A percentile compares a stretch with the other conserved stretches of the same genome.
phyloP scores from a whole-genome alignment of 202 grass and related monocot genomes.

The Schoenoplectus triqueter region DNA sequence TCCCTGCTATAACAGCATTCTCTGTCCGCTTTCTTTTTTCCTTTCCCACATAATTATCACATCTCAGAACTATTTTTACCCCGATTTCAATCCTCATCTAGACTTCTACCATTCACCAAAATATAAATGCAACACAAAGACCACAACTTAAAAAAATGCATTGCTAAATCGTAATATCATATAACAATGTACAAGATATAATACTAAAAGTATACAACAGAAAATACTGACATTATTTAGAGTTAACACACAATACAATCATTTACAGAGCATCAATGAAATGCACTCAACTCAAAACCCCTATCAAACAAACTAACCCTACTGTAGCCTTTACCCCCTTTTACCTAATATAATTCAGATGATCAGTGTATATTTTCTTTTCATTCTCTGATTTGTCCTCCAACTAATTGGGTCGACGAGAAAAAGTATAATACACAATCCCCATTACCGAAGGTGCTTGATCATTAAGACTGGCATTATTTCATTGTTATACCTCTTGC shows the following conservation, averaged over 20 bases:
- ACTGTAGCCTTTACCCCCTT: constrained; percentile 26
- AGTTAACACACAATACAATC: constrained; percentile 28
- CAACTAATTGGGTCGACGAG: constrained; percentile 14
- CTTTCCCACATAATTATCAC: neutral
- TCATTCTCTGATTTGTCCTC: constrained; percentile 5
- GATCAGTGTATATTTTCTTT: neutral
- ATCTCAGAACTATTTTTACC: neutral
- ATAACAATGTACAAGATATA: neutral
- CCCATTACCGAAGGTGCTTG: constrained; percentile 29
- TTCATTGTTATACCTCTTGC: constrained; percentile 64
- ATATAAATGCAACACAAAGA: neutral
- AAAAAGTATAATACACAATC: neutral
- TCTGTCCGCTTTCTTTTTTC: neutral
- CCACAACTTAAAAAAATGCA: neutral
- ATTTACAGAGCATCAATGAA: constrained; percentile 38
- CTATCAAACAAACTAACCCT: constrained; percentile 34
- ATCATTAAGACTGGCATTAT: constrained; percentile 21
- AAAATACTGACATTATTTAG: constrained; percentile 25
- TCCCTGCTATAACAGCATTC: no score
- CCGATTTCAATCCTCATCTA: neutral
- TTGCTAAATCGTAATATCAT: neutral
- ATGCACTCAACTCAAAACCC: constrained; percentile 22
- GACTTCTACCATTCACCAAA: neutral
- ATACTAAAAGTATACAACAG: constrained; percentile 18
- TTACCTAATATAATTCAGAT: neutral